A percentile compares a stretch with the other conserved stretches of the same genome.
Evolutionary conservation across 2,329 filamentous ascomycete genomes (phyloP).

Genomic region (Periconia macrospinosa): DNA sequence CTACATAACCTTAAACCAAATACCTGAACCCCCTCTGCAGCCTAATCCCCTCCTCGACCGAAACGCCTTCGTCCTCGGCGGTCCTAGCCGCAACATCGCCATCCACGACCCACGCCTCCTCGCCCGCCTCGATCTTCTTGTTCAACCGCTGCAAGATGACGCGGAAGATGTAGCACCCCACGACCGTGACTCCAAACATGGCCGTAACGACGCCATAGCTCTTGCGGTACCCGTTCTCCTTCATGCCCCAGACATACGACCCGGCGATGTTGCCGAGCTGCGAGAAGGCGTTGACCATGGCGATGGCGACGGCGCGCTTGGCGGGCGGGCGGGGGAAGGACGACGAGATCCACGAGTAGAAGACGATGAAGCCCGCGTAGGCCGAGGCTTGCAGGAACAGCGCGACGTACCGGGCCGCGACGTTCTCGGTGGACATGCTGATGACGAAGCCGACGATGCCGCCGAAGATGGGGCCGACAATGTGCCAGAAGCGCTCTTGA

Average conservation of each 20-base stretch:
- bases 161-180: slow-evolving; percentile 49
- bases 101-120: slow-evolving; percentile 28
- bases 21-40: slow-evolving; percentile 37
- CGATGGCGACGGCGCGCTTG: slow-evolving; percentile 64
- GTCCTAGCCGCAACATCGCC: slow-evolving; percentile 35
- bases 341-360: slow-evolving; percentile 41
- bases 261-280: slow-evolving; percentile 53
- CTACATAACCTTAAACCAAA: slow-evolving; percentile 22
- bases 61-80: slow-evolving; percentile 28
- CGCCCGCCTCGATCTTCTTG: slow-evolving; percentile 35
- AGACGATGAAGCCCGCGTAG: slow-evolving; percentile 41
- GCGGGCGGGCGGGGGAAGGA: slow-evolving; percentile 58
- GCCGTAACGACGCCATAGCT: slow-evolving; percentile 66
- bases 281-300: slow-evolving; percentile 59
- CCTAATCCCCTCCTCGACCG: slow-evolving; percentile 30
- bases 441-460: slow-evolving; percentile 51
- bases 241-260: slow-evolving; percentile 64
- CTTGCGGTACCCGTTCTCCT: slow-evolving; percentile 63
- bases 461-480: slow-evolving; percentile 48
- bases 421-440: slow-evolving; percentile 33
- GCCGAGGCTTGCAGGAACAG: slow-evolving; percentile 44
- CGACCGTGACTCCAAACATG: slow-evolving; percentile 64
- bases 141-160: slow-evolving; percentile 30
- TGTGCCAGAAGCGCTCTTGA: slow-evolving; percentile 57
- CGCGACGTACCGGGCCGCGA: slow-evolving; percentile 36